These are phyloP conservation scores for Trametes polyzona DNA, from an alignment of 1,284 basidiomycete species.

Conservation along the genomic window DNA sequence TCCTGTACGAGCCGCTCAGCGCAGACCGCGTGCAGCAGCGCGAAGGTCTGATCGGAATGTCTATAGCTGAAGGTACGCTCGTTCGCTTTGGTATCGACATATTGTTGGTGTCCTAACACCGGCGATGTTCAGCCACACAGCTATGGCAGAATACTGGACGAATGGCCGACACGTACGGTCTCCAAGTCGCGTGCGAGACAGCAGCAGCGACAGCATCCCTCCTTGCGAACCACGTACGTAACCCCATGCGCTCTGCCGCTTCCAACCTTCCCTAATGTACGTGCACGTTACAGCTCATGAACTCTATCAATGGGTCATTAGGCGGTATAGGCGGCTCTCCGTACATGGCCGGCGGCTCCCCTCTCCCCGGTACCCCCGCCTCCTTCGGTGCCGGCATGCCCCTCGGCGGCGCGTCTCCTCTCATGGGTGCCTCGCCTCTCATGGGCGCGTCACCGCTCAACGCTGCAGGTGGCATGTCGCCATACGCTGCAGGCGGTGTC, in stretches of 20 bases:
- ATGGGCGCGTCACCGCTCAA: too few species aligned
- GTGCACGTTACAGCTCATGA: background rate
- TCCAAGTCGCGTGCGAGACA: slow-evolving; percentile 17
- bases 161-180: slow-evolving; percentile 14
- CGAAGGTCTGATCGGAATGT: slow-evolving; percentile 63
- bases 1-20: slow-evolving; percentile 55
- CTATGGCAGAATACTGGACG: slow-evolving; percentile 25
- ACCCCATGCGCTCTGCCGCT: too few species aligned
- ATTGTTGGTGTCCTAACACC: background rate
- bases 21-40: slow-evolving; percentile 57
- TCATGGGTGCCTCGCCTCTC: background rate
- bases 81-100: background rate
- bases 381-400: background rate
- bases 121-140: slow-evolving; percentile 10
- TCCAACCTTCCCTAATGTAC: background rate
- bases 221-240: slow-evolving; percentile 21
- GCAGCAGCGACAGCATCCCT: slow-evolving; percentile 18
- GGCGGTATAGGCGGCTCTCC: background rate
- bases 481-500: background rate
- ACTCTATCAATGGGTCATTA: background rate
- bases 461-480: background rate
- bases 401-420: slow-evolving; percentile 5
- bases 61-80: slow-evolving; percentile 61
- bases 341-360: slow-evolving; percentile 4
- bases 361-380: slow-evolving; percentile 1